Percentiles rank a stretch among this genome's conserved stretches.
Evolutionary conservation across 2,329 filamentous ascomycete species (phyloP).

Genomic region (Venturia carpophila): DNA sequence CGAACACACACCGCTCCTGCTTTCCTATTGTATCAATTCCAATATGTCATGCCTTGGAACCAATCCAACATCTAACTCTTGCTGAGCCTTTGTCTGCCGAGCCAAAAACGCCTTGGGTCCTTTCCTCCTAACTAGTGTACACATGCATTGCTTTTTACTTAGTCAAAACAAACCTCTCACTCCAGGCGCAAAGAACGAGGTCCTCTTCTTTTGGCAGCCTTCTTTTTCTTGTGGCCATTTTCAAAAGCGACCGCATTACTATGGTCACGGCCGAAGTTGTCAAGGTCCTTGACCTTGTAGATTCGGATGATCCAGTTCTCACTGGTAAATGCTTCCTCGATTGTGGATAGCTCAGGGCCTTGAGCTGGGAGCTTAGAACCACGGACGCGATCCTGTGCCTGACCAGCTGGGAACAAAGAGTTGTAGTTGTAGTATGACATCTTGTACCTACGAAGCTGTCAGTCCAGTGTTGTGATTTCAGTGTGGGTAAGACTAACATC

Average conservation of each 20-base stretch:
- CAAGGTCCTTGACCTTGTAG: slow-evolving; percentile 98
- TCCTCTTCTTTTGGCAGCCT: slow-evolving; percentile 62
- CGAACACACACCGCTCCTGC: not conserved
- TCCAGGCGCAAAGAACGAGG: slow-evolving; percentile 64
- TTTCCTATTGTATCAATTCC: not conserved
- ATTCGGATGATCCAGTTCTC: slow-evolving; percentile 99
- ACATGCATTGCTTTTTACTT: not conserved
- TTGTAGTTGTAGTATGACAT: slow-evolving; percentile 99
- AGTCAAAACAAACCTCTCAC: slow-evolving; percentile 36
- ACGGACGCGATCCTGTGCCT: slow-evolving; percentile 85
- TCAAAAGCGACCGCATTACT: slow-evolving; percentile 61
- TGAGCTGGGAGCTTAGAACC: slow-evolving; percentile 71
- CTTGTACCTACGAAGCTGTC: slow-evolving; percentile 69
- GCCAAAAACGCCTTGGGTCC: not conserved
- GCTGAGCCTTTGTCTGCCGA: slow-evolving; percentile 1
- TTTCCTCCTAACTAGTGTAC: slow-evolving; percentile 11
- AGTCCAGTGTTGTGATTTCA: slow-evolving; percentile 24
- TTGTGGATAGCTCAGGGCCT: slow-evolving; percentile 73
- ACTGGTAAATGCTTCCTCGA: slow-evolving; percentile 96
- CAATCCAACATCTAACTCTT: slow-evolving; percentile 5
- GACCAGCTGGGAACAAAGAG: slow-evolving; percentile 80
- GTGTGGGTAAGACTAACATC: slow-evolving; percentile 60
- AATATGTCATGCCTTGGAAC: not conserved
- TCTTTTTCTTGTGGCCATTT: slow-evolving; percentile 78
- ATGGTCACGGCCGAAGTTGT: slow-evolving; percentile 91